phyloP scores from a whole-genome alignment of 768 basidiomycete species.

The Tricholoma terreum region DNA sequence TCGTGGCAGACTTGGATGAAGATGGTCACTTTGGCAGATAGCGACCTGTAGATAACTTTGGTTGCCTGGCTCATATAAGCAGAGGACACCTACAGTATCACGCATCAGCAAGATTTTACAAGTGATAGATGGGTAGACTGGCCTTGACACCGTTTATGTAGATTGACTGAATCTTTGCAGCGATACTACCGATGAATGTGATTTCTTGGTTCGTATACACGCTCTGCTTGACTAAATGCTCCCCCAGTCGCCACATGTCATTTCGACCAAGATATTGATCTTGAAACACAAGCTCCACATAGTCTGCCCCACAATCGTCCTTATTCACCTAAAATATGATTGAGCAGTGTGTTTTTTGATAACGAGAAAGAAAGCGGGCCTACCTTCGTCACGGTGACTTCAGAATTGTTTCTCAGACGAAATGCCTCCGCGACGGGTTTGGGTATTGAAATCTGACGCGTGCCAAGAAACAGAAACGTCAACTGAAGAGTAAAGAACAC shows the following conservation, averaged over 20 bases:
- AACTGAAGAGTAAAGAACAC: neutral
- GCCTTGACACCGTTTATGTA: conserved; percentile 71
- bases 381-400: conserved; percentile 73
- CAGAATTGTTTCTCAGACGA: conserved; percentile 64
- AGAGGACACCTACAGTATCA: conserved; percentile 61
- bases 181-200: conserved; percentile 76
- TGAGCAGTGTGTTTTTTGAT: neutral
- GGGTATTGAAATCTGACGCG: conserved; percentile 66
- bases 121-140: conserved; percentile 12
- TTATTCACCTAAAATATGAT: conserved; percentile 58
- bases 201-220: conserved; percentile 84
- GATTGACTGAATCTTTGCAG: conserved; percentile 78
- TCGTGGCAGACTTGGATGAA: conserved; percentile 97
- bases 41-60: conserved; percentile 83
- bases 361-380: neutral
- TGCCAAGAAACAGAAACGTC: neutral
- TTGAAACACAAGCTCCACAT: conserved; percentile 88
- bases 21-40: conserved; percentile 88
- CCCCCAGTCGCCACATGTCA: conserved; percentile 95
- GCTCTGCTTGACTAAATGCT: conserved; percentile 76
- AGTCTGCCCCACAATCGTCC: conserved; percentile 59
- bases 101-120: conserved; percentile 1
- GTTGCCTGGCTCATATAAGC: conserved; percentile 80
- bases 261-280: conserved; percentile 95
- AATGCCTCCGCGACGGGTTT: conserved; percentile 71